Conservation (phyloP, 1,139 yeast genomes). For the Pichia sp. region DNA sequence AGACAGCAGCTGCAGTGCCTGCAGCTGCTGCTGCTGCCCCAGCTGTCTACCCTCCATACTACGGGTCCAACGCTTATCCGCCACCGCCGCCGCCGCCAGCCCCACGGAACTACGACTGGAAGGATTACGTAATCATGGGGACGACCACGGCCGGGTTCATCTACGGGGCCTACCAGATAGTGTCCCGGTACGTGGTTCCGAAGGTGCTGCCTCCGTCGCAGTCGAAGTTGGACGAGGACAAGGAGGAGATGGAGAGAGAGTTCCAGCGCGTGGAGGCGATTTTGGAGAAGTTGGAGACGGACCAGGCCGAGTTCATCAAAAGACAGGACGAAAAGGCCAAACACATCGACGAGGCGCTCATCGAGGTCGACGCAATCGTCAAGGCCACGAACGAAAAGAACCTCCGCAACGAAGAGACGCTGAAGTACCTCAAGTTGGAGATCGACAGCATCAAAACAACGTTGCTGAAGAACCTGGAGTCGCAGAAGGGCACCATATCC, state of each 20-base stretch:
- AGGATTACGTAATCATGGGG: constrained; percentile 96
- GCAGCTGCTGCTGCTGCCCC: background rate
- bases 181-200: constrained; percentile 75
- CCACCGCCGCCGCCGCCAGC: constrained; percentile 41
- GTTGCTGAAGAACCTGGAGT: constrained; percentile 54
- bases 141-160: constrained; percentile 90
- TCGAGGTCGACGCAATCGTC: constrained; percentile 64
- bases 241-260: constrained; percentile 74
- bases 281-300: constrained; percentile 64
- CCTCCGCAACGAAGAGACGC: constrained; percentile 72
- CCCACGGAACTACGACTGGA: constrained; percentile 89
- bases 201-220: constrained; percentile 82
- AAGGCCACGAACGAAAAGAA: constrained; percentile 65
- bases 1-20: too few relatives aligned
- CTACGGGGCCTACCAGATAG: constrained; percentile 80
- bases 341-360: constrained; percentile 63
- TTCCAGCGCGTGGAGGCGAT: constrained; percentile 74
- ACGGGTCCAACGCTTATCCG: constrained; percentile 13
- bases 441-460: constrained; percentile 69
- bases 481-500: constrained; percentile 30
- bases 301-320: constrained; percentile 64
- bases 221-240: constrained; percentile 74
- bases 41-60: background rate
- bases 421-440: constrained; percentile 74
- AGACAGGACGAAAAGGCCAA: constrained; percentile 61